Evolutionary conservation across 129 eudicot genomes (phyloP).

Genomic region (Sambucus nigra): DNA sequence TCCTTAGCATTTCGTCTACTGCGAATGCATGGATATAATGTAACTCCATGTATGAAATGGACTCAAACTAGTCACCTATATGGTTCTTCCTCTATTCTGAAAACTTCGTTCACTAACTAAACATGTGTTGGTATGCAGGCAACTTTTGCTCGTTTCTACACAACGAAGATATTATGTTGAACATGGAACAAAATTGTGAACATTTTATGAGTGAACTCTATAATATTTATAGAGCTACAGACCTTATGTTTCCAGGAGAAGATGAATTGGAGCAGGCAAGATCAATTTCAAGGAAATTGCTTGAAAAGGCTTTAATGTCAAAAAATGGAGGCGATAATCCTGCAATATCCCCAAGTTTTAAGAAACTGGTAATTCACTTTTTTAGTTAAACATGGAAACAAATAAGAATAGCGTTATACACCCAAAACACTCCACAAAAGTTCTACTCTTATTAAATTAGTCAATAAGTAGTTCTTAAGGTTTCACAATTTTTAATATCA

Average conservation of each 20-base stretch:
- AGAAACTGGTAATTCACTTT: slow-evolving; percentile 30
- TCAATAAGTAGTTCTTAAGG: no score
- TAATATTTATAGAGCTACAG: slow-evolving; percentile 46
- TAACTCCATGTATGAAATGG: slow-evolving; percentile 30
- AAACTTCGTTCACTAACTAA: not conserved
- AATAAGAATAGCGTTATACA: not conserved
- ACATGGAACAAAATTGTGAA: slow-evolving; percentile 26
- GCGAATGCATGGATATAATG: slow-evolving; percentile 37
- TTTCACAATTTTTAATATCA: no score
- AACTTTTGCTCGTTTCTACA: slow-evolving; percentile 52
- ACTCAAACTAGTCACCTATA: no score
- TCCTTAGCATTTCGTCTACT: slow-evolving; percentile 50
- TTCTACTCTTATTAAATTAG: no score
- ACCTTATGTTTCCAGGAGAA: slow-evolving; percentile 44
- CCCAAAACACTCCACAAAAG: no score
- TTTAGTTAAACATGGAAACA: not conserved
- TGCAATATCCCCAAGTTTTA: slow-evolving; percentile 21
- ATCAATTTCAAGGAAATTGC: slow-evolving; percentile 40
- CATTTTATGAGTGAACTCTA: slow-evolving; percentile 26
- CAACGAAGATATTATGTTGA: slow-evolving; percentile 17
- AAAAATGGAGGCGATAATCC: slow-evolving; percentile 16
- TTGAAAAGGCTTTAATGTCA: slow-evolving; percentile 16
- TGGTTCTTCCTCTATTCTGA: no score
- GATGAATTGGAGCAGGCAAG: slow-evolving; percentile 36
- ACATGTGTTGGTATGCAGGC: slow-evolving; percentile 19